phyloP scores from a whole-genome alignment of 768 basidiomycete genomes.

The Neoboletus subvelutipes region DNA sequence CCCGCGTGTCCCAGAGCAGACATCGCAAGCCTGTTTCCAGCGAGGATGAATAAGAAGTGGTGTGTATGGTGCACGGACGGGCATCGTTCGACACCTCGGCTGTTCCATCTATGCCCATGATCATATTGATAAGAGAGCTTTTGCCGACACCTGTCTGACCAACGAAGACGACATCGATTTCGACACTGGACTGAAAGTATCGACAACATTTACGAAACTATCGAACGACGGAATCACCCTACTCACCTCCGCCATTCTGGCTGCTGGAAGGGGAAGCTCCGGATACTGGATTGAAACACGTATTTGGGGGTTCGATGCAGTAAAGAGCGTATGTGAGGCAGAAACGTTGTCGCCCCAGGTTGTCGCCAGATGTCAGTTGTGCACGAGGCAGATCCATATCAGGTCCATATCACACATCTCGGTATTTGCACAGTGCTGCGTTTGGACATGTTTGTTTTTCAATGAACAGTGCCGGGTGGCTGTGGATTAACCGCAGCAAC shows the following conservation, averaged over 20 bases:
- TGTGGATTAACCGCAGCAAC: neutral
- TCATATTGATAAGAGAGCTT: slow-evolving; percentile 28
- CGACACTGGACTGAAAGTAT: slow-evolving; percentile 4
- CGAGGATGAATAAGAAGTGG: slow-evolving; percentile 3
- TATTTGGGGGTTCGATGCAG: slow-evolving; percentile 1
- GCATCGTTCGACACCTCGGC: slow-evolving; percentile 22
- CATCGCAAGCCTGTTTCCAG: slow-evolving; percentile 8
- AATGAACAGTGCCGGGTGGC: no score
- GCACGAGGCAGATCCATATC: slow-evolving; percentile 30
- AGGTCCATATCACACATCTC: neutral
- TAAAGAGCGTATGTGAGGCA: slow-evolving; percentile 1
- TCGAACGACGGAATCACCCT: neutral
- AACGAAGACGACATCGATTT: slow-evolving; percentile 22
- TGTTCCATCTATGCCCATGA: slow-evolving; percentile 1
- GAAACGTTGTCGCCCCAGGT: neutral
- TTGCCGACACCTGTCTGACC: slow-evolving; percentile 29
- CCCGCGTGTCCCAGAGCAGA: slow-evolving; percentile 28
- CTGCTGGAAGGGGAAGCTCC: neutral
- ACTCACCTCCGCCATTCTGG: slow-evolving; percentile 24
- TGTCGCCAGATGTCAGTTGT: neutral
- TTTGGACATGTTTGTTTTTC: slow-evolving; percentile 12
- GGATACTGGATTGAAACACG: neutral
- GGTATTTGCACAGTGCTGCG: neutral
- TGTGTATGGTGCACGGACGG: slow-evolving; percentile 18
- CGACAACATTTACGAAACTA: slow-evolving; percentile 1